These are phyloP conservation scores for Leishmania arabica DNA, from an alignment of 208 protist species.

Conservation along the genomic window DNA sequence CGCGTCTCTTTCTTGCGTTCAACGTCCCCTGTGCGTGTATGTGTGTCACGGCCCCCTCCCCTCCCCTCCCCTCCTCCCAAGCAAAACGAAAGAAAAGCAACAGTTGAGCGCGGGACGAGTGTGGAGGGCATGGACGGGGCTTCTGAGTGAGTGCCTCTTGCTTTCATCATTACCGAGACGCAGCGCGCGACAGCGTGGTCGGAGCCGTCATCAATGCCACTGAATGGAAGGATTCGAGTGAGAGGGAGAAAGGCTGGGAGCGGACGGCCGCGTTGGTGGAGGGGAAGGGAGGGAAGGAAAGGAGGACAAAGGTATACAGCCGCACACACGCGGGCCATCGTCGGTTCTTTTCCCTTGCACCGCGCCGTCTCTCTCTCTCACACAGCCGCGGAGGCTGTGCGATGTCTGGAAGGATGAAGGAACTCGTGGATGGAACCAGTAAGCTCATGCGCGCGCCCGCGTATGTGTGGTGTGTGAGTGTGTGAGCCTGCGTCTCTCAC, in stretches of 20 bases:
- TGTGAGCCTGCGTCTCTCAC: background rate
- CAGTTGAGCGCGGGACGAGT: background rate
- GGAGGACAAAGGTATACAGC: background rate
- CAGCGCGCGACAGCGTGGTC: background rate
- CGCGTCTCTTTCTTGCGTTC: too few relatives aligned
- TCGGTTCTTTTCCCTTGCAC: background rate
- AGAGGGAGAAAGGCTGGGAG: slow-evolving; percentile 5
- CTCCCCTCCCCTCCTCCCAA: too few relatives aligned
- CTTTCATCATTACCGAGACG: background rate
- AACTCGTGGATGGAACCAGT: background rate
- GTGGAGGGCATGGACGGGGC: background rate
- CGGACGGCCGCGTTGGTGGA: background rate
- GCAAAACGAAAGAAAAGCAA: background rate
- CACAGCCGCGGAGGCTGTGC: background rate
- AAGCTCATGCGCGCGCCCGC: background rate
- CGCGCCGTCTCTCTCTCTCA: too few relatives aligned
- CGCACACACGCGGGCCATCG: background rate
- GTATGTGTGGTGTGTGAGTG: background rate
- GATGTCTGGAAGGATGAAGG: background rate
- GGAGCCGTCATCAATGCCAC: slow-evolving; percentile 1
- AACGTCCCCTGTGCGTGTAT: background rate
- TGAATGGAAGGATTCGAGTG: background rate
- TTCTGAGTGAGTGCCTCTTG: background rate
- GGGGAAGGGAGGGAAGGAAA: background rate
- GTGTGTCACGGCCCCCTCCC: background rate